These are phyloP conservation scores for Pyrenophora teres DNA, from an alignment of 2,329 filamentous ascomycete species.

Conservation along the genomic window DNA sequence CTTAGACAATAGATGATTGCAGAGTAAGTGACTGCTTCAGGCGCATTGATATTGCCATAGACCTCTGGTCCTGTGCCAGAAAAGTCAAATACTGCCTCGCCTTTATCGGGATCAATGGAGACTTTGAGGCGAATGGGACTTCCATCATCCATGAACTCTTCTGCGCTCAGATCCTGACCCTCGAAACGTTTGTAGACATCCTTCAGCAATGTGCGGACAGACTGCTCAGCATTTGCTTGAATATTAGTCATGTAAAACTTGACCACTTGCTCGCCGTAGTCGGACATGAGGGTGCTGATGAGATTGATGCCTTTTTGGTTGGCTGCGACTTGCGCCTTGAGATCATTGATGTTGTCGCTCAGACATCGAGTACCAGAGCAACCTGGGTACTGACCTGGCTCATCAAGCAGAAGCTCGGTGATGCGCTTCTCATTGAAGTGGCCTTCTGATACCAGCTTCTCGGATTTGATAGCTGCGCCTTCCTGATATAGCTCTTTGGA, in stretches of 20 bases:
- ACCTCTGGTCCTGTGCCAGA: conserved; percentile 78
- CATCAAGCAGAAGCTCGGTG: conserved; percentile 70
- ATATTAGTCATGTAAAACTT: conserved; percentile 85
- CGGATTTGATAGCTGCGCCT: conserved; percentile 60
- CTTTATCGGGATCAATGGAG: conserved; percentile 73
- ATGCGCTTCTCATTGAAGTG: conserved; percentile 79
- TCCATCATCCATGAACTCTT: conserved; percentile 88
- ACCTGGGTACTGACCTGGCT: conserved; percentile 74
- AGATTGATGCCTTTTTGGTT: conserved; percentile 84
- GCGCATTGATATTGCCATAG: conserved; percentile 80
- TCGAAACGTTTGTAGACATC: conserved; percentile 71
- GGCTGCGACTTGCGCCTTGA: conserved; percentile 84
- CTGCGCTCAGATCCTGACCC: conserved; percentile 71
- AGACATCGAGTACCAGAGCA: conserved; percentile 80
- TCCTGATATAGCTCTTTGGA: conserved; percentile 65
- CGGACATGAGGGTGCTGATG: conserved; percentile 73
- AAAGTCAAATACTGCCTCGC: conserved; percentile 80
- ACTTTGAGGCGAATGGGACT: conserved; percentile 76
- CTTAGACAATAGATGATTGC: conserved; percentile 87
- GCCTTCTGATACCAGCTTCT: conserved; percentile 75
- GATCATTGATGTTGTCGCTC: conserved; percentile 81
- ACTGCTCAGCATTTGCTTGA: conserved; percentile 77
- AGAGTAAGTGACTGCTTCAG: conserved; percentile 78
- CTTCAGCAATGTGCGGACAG: conserved; percentile 75
- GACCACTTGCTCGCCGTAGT: conserved; percentile 77